Percentiles rank a stretch among this genome's conserved stretches.
Evolutionary conservation across 176 grass and related monocot species (phyloP).

Genomic region (Ananas comosus): DNA sequence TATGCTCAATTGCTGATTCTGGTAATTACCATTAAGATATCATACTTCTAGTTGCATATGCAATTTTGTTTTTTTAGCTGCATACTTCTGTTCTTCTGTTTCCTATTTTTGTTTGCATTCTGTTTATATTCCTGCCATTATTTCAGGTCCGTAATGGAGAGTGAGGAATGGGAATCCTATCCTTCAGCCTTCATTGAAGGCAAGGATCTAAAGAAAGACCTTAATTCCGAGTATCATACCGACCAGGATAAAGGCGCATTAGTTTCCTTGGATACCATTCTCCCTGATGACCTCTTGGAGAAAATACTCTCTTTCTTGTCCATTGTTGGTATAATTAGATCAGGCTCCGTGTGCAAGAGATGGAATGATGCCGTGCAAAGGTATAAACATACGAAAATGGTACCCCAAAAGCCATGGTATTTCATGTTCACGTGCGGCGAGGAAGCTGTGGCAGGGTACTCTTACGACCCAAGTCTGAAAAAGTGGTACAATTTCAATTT

Average conservation of each 20-base stretch:
- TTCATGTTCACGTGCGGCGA: slow-evolving; percentile 85
- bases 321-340: slow-evolving; percentile 62
- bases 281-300: slow-evolving; percentile 78
- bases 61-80: slow-evolving; percentile 3
- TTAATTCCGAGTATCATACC: slow-evolving; percentile 24
- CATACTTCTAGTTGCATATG: not conserved
- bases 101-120: slow-evolving; percentile 11
- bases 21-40: not conserved
- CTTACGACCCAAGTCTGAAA: slow-evolving; percentile 45
- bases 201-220: slow-evolving; percentile 23
- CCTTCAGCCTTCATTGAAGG: slow-evolving; percentile 28
- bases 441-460: slow-evolving; percentile 44
- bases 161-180: slow-evolving; percentile 45
- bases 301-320: slow-evolving; percentile 73
- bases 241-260: slow-evolving; percentile 13
- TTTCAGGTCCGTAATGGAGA: slow-evolving; percentile 46
- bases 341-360: slow-evolving; percentile 67
- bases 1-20: not conserved
- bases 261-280: slow-evolving; percentile 37
- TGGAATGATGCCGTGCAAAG: slow-evolving; percentile 57
- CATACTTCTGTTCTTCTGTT: slow-evolving; percentile 3
- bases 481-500: slow-evolving; percentile 84
- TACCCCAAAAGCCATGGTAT: slow-evolving; percentile 88
- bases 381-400: slow-evolving; percentile 36
- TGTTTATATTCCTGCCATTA: slow-evolving; percentile 11